These are phyloP conservation scores for Noccaea caerulescens DNA, from an alignment of 345 rosid genomes.

Conservation along the genomic window DNA sequence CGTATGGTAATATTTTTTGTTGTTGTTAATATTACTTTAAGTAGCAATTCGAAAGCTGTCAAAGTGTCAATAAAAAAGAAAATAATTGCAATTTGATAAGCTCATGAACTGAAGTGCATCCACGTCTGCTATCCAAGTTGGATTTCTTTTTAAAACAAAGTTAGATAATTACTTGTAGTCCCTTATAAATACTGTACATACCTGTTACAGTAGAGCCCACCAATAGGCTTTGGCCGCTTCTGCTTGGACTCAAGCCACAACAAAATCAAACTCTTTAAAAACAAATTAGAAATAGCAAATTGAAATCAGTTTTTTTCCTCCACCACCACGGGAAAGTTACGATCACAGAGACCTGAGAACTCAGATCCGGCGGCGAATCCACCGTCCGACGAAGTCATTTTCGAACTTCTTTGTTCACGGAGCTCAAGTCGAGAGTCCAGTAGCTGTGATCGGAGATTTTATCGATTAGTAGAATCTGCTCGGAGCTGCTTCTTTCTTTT, in stretches of 20 bases:
- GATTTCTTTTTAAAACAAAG: slow-evolving; percentile 16
- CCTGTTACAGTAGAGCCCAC: slow-evolving; percentile 31
- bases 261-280: slow-evolving; percentile 20
- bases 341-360: slow-evolving; percentile 14
- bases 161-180: neutral
- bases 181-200: neutral
- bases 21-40: too few species aligned
- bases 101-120: slow-evolving; percentile 21
- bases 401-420: neutral
- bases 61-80: too few species aligned
- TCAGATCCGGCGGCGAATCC: slow-evolving; percentile 35
- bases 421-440: slow-evolving; percentile 9
- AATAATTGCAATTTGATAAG: neutral
- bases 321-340: slow-evolving; percentile 30
- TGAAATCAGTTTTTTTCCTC: slow-evolving; percentile 23
- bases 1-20: neutral
- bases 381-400: neutral
- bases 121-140: slow-evolving; percentile 40
- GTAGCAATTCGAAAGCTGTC: too few species aligned
- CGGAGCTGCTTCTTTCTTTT: slow-evolving; percentile 5
- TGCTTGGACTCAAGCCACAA: slow-evolving; percentile 34
- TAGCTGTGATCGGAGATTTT: slow-evolving; percentile 21
- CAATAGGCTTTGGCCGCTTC: slow-evolving; percentile 10
- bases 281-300: neutral
- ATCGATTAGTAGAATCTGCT: slow-evolving; percentile 9